Conservation (phyloP, 257 asterid species). For the Linderniella brevidens region DNA sequence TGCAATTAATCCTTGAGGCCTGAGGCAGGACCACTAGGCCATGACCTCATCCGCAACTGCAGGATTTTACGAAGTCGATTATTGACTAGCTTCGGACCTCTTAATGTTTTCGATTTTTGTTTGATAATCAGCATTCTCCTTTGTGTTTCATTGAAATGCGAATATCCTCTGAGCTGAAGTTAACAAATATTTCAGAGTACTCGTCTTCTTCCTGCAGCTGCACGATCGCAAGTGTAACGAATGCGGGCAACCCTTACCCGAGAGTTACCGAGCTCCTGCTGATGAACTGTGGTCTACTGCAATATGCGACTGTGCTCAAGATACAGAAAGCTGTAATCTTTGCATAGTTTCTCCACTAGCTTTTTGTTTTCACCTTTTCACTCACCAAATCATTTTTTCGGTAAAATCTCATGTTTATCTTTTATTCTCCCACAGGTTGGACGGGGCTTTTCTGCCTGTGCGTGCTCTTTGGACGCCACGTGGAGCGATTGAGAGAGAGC, state of each 20-base stretch:
- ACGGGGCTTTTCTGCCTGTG: conserved; percentile 95
- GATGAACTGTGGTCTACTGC: conserved; percentile 97
- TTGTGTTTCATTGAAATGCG: not conserved
- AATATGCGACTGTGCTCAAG: conserved; percentile 69
- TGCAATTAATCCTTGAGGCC: too few relatives aligned
- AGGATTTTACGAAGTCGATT: too few relatives aligned
- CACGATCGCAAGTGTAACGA: conserved; percentile 70
- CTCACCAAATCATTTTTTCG: not conserved
- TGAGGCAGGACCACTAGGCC: too few relatives aligned
- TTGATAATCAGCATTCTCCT: not conserved
- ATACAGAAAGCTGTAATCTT: conserved; percentile 76
- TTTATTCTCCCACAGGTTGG: conserved; percentile 26
- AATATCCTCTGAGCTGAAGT: too few relatives aligned
- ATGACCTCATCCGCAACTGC: too few relatives aligned
- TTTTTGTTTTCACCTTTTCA: not conserved
- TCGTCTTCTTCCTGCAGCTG: conserved; percentile 37
- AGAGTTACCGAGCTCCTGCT: conserved; percentile 83
- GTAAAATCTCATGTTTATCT: not conserved
- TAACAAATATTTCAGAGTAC: too few relatives aligned
- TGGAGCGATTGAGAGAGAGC: conserved; percentile 71
- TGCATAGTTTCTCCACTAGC: not conserved
- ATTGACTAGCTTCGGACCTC: too few relatives aligned
- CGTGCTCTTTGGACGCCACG: conserved; percentile 74
- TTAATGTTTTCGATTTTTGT: too few relatives aligned
- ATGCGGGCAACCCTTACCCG: conserved; percentile 95